Base-by-base conservation (phyloP, 805 yeast genomes). In the Ogataea naganishii region DNA sequence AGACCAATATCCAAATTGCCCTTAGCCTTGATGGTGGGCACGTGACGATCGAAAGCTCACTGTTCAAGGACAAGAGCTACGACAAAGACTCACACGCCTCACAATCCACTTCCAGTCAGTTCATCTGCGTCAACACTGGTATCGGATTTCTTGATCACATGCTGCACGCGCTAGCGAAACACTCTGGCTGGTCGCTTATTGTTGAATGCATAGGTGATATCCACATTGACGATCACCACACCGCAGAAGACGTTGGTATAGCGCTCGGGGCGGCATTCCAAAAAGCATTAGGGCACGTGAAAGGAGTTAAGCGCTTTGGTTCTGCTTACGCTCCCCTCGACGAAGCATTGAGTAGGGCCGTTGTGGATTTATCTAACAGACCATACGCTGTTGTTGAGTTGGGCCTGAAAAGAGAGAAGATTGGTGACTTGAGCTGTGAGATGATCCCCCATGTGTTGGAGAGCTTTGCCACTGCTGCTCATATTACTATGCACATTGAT, bases 381-480 rank as follows among this genome's bases (percentile, higher is more conserved):
- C 97, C 98, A 2, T 88, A 60, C 56, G 94, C 96, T 1, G 92
- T 84, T 12, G 66, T 86, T 23, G 95, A 92, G 22, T 64, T 92
- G 36, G 96, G 95, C 1, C 68, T 92, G 48, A 81, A 80, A 56
- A 70, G 98, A 40, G 98, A 92, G 53, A 86, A 80, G 53, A 76
- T 92, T 43, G 98, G 98, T 31, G 94, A 83, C 47, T 66, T 92
- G 30, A 74, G 86, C 21, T 75, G 92, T 47, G 98, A 92, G 60
- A 92, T 92, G 98, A 80, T 92, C 40, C 96, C 96, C n/a, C 98
- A 92, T 55, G 88, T 92, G 27, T 53, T 92, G 38, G 95, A 86
- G 56, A 80, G 94, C 44, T 92, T 92, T 63, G 96, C 97, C 3
- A 84, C 81, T 46, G 83, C 82, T 23, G 95, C 96, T 1, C 80